Evolutionary conservation across 306 rosid genomes (phyloP), one percentile per base, ranked within the genome.

Genomic region (Alnus rubra): DNA sequence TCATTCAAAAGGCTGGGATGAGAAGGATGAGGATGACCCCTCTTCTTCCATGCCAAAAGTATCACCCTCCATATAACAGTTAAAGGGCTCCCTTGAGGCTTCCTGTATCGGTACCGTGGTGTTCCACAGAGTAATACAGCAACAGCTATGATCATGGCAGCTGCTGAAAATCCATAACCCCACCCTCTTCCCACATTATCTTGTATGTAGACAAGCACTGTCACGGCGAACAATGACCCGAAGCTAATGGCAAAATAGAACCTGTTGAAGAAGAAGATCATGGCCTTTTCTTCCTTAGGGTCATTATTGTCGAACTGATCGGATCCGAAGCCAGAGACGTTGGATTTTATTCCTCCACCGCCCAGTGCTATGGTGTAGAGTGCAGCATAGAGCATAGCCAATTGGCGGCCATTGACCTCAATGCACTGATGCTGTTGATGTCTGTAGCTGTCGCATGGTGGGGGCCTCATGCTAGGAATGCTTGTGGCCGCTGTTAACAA

Each of bases 251-350:
- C 84, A 75, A 92, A 92, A 65, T 92, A 95, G 90, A 95, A 90
- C 76, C 98, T 92, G 16, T 95, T 95, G 92, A 95, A 92, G 98
- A 92, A 95, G 78, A 92, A 95, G 7, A 95, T 70, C 98, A 95
- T 95, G 44, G 87, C 83, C 81, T 84, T 92, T 67, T 92, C 97
- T 69, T 91, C 98, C 81, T 85, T 92, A 0, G 97, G 98, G 80
- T 95, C 90, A 15, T 53, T 23, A 13, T 11, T 44, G 11, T 92
- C 94, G 18, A 95, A 92, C 69, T 95, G 98, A 19, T 92, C 98
- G 0, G 97, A 90, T 51, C 98, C 96, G 11, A 92, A 92, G 2
- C 98, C 98, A 0, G 98, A 92, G 53, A 95, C 98, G 48, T 92
- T 95, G 15, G 98, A 92, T 81, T 95, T 95, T 78, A 95, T 91